These are phyloP conservation scores for Daedaleopsis sinensis DNA, from an alignment of 768 basidiomycete genomes.

Conservation along the genomic window DNA sequence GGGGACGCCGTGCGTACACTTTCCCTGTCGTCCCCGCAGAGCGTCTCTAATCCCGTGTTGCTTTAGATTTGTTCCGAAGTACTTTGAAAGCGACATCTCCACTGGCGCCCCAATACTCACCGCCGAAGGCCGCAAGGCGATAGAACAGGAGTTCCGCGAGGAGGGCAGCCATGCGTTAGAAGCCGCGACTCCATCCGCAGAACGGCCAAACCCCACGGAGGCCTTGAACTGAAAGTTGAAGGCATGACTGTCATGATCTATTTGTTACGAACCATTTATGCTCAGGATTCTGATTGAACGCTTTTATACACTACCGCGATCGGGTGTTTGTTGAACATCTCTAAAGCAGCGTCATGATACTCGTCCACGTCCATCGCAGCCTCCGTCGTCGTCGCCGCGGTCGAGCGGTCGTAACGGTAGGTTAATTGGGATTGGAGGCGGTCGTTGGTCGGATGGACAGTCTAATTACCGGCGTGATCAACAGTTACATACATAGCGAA, in stretches of 20 bases:
- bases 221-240: no score
- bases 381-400: no score
- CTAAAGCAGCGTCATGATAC: no score
- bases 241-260: conserved; percentile 13
- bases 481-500: no score
- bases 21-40: not conserved
- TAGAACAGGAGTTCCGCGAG: conserved; percentile 69
- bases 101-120: conserved; percentile 73
- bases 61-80: conserved; percentile 68
- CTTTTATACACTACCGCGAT: no score
- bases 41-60: not conserved
- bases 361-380: no score
- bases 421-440: no score
- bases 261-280: not conserved
- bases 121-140: conserved; percentile 64
- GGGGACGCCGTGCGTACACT: conserved; percentile 69
- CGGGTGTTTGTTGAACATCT: no score
- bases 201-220: not conserved
- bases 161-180: conserved; percentile 23
- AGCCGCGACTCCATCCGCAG: not conserved
- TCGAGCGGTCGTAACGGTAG: no score
- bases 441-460: no score
- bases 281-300: not conserved
- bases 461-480: no score
- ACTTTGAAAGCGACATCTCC: conserved; percentile 72